Conservation (phyloP, 2,329 filamentous ascomycete species). For the Trichoderma koningiopsis region DNA sequence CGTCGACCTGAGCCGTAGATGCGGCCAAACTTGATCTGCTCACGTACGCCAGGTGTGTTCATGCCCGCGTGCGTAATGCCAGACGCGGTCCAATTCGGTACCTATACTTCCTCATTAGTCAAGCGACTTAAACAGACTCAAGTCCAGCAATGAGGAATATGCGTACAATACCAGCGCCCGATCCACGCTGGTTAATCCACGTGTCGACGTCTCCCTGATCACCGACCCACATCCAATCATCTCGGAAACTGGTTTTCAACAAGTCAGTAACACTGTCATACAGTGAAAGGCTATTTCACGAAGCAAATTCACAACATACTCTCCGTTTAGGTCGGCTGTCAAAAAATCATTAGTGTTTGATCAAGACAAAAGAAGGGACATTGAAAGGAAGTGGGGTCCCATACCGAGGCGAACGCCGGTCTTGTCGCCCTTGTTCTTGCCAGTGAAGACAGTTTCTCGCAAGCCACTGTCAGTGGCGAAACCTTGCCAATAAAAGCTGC, state of each 20-base stretch:
- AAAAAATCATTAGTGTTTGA: too few species aligned
- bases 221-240: constrained; percentile 4
- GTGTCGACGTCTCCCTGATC: constrained; percentile 6
- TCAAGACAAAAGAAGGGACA: background rate
- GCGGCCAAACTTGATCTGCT: constrained; percentile 1
- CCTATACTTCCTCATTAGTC: background rate
- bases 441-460: background rate
- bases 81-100: background rate
- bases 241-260: background rate
- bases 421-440: constrained; percentile 8
- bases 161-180: constrained; percentile 2
- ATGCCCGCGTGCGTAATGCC: background rate
- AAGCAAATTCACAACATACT: too few species aligned
- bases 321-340: too few species aligned
- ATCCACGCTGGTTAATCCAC: constrained; percentile 3
- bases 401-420: constrained; percentile 1
- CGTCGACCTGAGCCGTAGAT: constrained; percentile 9
- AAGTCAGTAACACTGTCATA: background rate
- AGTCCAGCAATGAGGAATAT: background rate
- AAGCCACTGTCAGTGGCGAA: background rate
- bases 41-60: constrained; percentile 1
- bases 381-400: background rate
- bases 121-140: too few species aligned
- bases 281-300: too few species aligned
- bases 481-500: background rate